Base-by-base conservation (phyloP, 768 basidiomycete species). In the Pisolithus orientalis region DNA sequence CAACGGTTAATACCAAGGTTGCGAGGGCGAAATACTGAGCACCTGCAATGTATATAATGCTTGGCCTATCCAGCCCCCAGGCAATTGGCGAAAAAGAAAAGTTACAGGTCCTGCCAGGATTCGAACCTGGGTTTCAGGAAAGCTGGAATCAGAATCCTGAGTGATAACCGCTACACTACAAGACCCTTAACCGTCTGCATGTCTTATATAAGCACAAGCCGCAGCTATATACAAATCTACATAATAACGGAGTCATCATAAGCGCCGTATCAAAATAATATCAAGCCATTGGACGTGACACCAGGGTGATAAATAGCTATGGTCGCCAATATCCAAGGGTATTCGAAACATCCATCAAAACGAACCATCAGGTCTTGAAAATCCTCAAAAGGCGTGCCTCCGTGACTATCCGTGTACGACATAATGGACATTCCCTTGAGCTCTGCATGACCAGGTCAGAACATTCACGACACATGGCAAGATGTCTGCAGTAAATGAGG, bases 391-490 rank as follows among this genome's bases (percentile, higher is more conserved):
- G 71, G 38, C 91, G 75, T 25, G 81, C 80, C 64, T 90, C 88
- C 0, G 89, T 92, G 42, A 94, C 82, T 45, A 94, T 93, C 47
- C 90, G 76, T 13, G 90, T 94, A 50, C 94, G 76, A 65, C 94
- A 96, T 3, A 96, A 74, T 0, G 94, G 94, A 60, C 94, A 96
- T 68, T 95, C 92, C 54, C 83, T 79, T 17, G 89, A 84, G 53
- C 86, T 84, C 17, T 73, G 64, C 83, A 92, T 85, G 59, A 93
- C 73, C 27, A 88, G 72, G 38, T 92, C 90, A 6, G 90, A 86
- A 63, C 90, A 91, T 13, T 62, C 70, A 58, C 84, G 77, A 56
- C 90, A 92, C 82, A 92, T 79, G 6, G 84, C 79, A 32, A 93
- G 74, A 64, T 92, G 89, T n/a, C 90, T 90, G 57, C 6, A 25